phyloP scores from a whole-genome alignment of 805 yeast genomes.

The Kodamaea kakaduensis region DNA sequence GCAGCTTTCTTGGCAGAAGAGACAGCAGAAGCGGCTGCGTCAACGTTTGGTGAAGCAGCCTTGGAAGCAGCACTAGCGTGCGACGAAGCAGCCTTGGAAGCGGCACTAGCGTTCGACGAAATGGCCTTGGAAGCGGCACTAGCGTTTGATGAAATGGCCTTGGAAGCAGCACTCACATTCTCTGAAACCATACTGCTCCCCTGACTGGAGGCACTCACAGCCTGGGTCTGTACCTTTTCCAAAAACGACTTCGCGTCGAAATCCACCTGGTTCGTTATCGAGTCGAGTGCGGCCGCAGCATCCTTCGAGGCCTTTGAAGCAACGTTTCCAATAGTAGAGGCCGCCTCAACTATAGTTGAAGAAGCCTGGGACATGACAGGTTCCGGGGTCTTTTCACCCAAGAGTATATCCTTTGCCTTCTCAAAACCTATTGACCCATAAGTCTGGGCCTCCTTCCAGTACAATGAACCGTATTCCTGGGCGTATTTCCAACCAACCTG shows the following conservation, averaged over 20 bases:
- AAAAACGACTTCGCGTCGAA: slow-evolving; percentile 16
- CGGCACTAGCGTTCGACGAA: slow-evolving; percentile 8
- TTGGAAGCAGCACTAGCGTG: background rate
- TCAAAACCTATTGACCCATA: slow-evolving; percentile 2
- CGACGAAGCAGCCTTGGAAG: slow-evolving; percentile 9
- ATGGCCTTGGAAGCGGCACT: slow-evolving; percentile 10
- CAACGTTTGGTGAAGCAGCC: slow-evolving; percentile 5
- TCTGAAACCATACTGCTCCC: slow-evolving; percentile 13
- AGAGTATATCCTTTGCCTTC: background rate
- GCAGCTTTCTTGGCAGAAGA: background rate
- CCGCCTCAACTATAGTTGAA: background rate
- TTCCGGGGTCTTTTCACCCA: slow-evolving; percentile 2
- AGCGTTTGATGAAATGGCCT: slow-evolving; percentile 8
- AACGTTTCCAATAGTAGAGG: slow-evolving; percentile 9
- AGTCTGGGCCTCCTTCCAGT: slow-evolving; percentile 19
- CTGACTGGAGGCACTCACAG: slow-evolving; percentile 1
- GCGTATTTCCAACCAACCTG: slow-evolving; percentile 19
- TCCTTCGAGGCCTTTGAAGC: slow-evolving; percentile 16
- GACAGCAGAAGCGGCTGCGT: slow-evolving; percentile 2
- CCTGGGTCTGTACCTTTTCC: background rate
- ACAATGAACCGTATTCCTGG: slow-evolving; percentile 19
- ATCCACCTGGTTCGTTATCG: slow-evolving; percentile 12
- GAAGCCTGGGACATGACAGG: background rate
- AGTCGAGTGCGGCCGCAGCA: slow-evolving; percentile 10
- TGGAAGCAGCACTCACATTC: slow-evolving; percentile 8